Base-by-base conservation (phyloP, 2,329 filamentous ascomycete species). In the Diaporthe caulivora region DNA sequence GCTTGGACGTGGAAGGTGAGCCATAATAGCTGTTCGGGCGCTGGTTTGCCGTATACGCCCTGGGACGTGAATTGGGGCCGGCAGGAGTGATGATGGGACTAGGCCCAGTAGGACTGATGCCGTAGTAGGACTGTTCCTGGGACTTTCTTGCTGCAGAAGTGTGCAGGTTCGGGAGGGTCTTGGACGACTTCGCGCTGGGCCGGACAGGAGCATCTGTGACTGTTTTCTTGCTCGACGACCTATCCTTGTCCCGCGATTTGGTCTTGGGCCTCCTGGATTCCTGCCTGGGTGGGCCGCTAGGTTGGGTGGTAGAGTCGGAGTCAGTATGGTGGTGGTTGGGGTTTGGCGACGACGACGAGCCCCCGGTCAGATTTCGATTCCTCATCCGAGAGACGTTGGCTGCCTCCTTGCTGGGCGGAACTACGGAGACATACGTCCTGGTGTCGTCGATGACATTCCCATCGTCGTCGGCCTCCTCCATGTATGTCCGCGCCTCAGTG, bases 331-430 rank as follows among this genome's bases (percentile, higher is more conserved):
- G 80, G 70, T 81, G 78, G 13, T 29, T 26, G 3, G 60, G 29
- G 58, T 76, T 79, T 68, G 78, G 81, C 34, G 83, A 82, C 51
- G 84, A 82, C 18, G 85, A 82, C 54, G 82, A 82, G 58, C 81
- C 80, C 74, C 82, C 84, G 68, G 80, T 77, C 71, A 80, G 80
- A 54, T 86, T 83, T 71, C 78, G 78, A 75, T 80, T 85, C 75
- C 87, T 85, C 55, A 86, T 82, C 78, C 85, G 87, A 75, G 87
- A 80, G 26, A 85, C 89, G 79, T 90, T 90, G 78, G 88, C 85
- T 42, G 83, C 84, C 77, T 89, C 84, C 75, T 87, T 88, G 67
- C 77, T 85, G 76, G 84, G 80, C 34, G 72, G 71, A n/a, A 82
- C 84, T 69, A 84, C 81, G 40, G 87, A 88, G 44, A 81, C 88